Evolutionary conservation across 1,284 basidiomycete species (phyloP).

Genomic region (Lignosus rhinocerotis): DNA sequence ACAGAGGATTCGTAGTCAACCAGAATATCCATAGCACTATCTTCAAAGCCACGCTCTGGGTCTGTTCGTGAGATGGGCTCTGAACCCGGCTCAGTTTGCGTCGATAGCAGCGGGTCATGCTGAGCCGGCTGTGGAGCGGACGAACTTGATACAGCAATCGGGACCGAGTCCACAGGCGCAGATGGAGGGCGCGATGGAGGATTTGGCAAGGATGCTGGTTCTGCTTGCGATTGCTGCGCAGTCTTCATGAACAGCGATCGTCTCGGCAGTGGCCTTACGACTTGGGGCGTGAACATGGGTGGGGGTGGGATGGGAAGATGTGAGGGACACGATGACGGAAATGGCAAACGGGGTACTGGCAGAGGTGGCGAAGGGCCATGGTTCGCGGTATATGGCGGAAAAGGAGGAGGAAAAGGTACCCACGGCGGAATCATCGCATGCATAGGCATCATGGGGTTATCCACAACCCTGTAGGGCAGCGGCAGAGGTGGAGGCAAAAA

Average conservation of each 20-base stretch:
- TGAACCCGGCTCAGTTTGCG: background rate
- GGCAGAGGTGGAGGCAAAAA: background rate
- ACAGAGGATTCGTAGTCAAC: conserved; percentile 3
- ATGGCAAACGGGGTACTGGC: background rate
- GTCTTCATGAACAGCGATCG: background rate
- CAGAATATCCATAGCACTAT: background rate
- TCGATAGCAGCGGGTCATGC: background rate
- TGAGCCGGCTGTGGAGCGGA: background rate
- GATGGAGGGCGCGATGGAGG: background rate
- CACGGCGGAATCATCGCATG: background rate
- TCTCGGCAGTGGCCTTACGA: background rate
- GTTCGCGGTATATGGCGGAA: no score
- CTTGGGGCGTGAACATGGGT: background rate
- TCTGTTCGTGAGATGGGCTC: background rate
- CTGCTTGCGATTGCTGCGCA: background rate
- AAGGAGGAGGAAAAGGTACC: background rate
- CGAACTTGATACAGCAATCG: background rate
- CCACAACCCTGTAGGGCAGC: background rate
- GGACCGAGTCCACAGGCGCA: background rate
- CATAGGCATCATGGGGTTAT: background rate
- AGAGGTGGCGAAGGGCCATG: background rate
- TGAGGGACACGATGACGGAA: background rate
- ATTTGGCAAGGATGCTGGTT: background rate
- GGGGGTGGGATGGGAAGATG: background rate
- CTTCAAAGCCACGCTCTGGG: background rate